phyloP scores from a whole-genome alignment of 1,284 basidiomycete species.

The Melampsora larici-populina region DNA sequence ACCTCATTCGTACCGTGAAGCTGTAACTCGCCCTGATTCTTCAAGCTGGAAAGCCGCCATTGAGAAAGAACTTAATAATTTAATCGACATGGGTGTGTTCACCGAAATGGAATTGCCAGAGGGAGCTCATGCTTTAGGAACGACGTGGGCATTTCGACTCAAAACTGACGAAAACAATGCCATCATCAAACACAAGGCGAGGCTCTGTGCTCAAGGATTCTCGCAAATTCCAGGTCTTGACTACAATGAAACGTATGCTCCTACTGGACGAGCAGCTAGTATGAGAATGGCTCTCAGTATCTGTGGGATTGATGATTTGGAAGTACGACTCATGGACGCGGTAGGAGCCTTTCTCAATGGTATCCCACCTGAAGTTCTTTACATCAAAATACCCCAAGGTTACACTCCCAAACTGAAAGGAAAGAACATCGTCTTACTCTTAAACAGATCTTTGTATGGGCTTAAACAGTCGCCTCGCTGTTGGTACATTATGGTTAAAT shows the following conservation, averaged over 20 bases:
- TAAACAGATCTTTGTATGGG: not conserved
- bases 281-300: not conserved
- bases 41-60: too few species aligned
- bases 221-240: not conserved
- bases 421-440: not conserved
- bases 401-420: not conserved
- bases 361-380: not conserved
- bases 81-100: too few species aligned
- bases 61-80: too few species aligned
- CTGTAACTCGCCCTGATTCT: too few species aligned
- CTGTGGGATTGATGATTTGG: not conserved
- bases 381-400: too few species aligned
- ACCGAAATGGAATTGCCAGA: not conserved
- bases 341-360: constrained; percentile 13
- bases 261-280: not conserved
- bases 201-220: too few species aligned
- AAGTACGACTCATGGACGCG: too few species aligned
- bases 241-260: constrained; percentile 14
- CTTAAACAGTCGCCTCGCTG: constrained; percentile 5
- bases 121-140: not conserved
- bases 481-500: not conserved
- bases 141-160: constrained; percentile 8
- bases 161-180: constrained; percentile 14
- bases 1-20: too few species aligned
- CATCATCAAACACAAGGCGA: not conserved